Base-by-base conservation (phyloP, 2,329 filamentous ascomycete species). In the Fusarium sp. region DNA sequence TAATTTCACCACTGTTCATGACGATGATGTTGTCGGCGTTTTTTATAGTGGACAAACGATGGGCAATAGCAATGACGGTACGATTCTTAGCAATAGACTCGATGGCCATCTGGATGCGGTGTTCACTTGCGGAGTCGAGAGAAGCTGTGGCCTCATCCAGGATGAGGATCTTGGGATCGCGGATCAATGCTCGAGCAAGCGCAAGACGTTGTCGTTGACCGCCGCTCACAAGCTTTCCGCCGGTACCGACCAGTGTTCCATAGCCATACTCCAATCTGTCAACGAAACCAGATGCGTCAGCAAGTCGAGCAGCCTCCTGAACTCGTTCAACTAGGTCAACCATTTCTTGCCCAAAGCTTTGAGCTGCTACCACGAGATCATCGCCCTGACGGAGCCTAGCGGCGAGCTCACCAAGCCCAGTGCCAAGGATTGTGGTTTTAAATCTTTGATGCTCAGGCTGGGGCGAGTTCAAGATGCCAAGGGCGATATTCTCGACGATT, bases 21-120 rank as follows among this genome's bases (percentile, higher is more conserved):
- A 92, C 90, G 21, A 92, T 82, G 60, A 93, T 92, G 64, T 88
- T 86, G 71, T 92, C 88, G 0, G 90, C 90, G 55, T 88, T 84
- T 72, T 85, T 86, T 66, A 90, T 88, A 1, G 88, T 90, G 0
- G 86, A 88, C 3, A 90, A 78, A 4, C 88, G 81, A 75, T 90
- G 88, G 1, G 90, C 89, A 66, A 92, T 90, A 18, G 89, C 84
- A 57, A 92, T 87, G 0, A 90, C 89, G 1, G 90, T 92, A 25
- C 90, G 83, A 55, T 85, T 84, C 56, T 83, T 80, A 4, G 82
- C 74, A 67, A 86, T 78, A 55, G 77, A 71, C 70, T 84, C 81
- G 18, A 88, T 79, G 7, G 82, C 83, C 32, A 74, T 75, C 71
- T 88, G 85, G 45, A 90, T 88, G 7, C 83, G 81, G 46, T 80